Base-by-base conservation (phyloP, 78 protist genomes). In the Dictyostelium intermedium region DNA sequence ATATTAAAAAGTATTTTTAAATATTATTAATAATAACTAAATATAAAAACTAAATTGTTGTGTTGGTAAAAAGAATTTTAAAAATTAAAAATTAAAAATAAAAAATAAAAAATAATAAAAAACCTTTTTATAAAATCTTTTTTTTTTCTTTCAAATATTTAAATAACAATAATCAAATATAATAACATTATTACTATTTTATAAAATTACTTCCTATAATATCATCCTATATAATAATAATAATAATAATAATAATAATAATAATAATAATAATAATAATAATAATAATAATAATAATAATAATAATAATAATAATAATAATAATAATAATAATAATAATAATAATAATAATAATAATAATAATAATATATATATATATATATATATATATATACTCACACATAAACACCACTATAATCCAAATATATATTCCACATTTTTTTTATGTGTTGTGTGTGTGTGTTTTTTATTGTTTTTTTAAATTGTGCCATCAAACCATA, bases 41-140 rank as follows among this genome's bases (percentile, higher is more conserved):
- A 66, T 72, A 72, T 72, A 72, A 72, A 72, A 72, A 72, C 79
- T 72, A 66, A 66, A 66, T 72, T 72, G 43, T 72, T 72, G 79
- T 72, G 66, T 56, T 56, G 35, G 43, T 72, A 72, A 72, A 66
- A 34, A 72, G 43, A 72, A 72, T 30, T 34, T 34, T 16, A 72
- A 72, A 27, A 34, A 70, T 25, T 70, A 70, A 72, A 72, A 61
- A 61, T 61, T n/a, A 61, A n/a, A 72, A 66, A 11, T 25, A 66
- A 66, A 27, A 7, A 72, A 66, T 23, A 66, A 66, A 9, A 66
- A 27, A n/a, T n/a, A n/a, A n/a, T n/a, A 66, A 27, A 66, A 66
- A 27, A 66, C 23, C 30, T 66, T 27, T 27, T 66, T 27, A 66
- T 66, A 66, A 66, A 66, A 66, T 27, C n/a, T n/a, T n/a, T 16